Base-by-base conservation (phyloP, 148 eudicot species). In the Drosera capensis region DNA sequence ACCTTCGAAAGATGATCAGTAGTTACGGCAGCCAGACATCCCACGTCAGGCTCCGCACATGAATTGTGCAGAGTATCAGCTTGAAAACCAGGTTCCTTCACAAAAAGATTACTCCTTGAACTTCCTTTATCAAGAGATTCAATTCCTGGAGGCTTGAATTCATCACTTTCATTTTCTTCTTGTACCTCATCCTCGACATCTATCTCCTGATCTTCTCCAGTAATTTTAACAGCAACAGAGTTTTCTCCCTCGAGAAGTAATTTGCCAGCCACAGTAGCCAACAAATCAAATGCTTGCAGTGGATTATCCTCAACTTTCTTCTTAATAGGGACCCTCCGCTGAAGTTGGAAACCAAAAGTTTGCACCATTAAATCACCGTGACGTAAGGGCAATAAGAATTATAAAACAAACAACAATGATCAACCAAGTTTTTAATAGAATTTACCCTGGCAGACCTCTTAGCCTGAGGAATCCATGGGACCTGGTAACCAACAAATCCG, bases 241-340 rank as follows among this genome's bases (percentile, higher is more conserved):
- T 86, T 77, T 60, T 79, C 99, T 58, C 75, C 74, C 77, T 85
- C 99, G 66, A 67, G 76, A 51, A 92, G 59, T 67, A 92, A 60
- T 57, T 92, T 79, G 20, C 88, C 95, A 61, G 99, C 99, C 49
- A 92, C 95, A 43, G 95, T 70, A 35, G 99, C 99, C 54, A 92
- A 68, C 46, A 92, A 66, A 49, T 92, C 99, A 65, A 92, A 79
- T 20, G 99, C 83, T 57, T 83, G 74, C n/a, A 85, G 54, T 61
- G 70, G 67, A 60, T 58, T 55, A 25, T 67, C 71, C 52, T 57
- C 75, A 14, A 23, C 18, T 11, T 47, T 36, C 18, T 74, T 67
- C 70, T 72, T 84, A 43, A 29, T 62, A 25, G 56, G 60, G 12
- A 63, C 45, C 58, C 77, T 80, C 69, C 60, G 70, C 94, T 81